A percentile compares a stretch with the other conserved stretches of the same genome.
These are phyloP conservation scores for Santalum album DNA, from an alignment of 164 flowering plant genomes.

Conservation along the genomic window DNA sequence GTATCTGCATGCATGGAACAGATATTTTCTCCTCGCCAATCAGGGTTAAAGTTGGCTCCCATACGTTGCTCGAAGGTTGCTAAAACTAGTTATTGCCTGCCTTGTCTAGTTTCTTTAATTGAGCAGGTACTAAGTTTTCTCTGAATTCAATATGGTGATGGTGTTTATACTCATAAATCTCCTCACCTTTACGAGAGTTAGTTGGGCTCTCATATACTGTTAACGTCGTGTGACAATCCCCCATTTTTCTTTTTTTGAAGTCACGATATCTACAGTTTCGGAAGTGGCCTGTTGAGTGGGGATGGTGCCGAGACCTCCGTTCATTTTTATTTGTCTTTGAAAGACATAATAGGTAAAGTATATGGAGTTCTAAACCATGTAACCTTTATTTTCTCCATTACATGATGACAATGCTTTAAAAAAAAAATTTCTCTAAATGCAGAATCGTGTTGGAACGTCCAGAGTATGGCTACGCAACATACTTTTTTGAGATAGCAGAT, in stretches of 20 bases:
- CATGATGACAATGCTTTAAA: constrained; percentile 1
- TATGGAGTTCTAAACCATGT: constrained; percentile 2
- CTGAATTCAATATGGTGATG: neutral
- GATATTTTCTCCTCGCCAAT: constrained; percentile 49
- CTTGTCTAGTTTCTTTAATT: constrained; percentile 71
- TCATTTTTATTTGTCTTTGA: constrained; percentile 89
- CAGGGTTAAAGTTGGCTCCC: constrained; percentile 47
- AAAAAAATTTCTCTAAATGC: constrained; percentile 21
- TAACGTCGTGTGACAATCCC: neutral
- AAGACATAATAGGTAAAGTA: constrained; percentile 72
- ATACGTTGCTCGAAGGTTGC: constrained; percentile 35
- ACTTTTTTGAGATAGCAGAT: constrained; percentile 76
- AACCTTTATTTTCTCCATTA: neutral
- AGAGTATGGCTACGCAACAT: constrained; percentile 97
- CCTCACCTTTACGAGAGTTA: neutral
- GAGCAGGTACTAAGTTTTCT: constrained; percentile 60
- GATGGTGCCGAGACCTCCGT: constrained; percentile 91
- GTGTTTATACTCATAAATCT: neutral
- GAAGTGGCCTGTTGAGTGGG: constrained; percentile 97
- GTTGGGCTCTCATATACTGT: neutral
- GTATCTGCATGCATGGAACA: constrained; percentile 13
- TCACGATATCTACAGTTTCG: constrained; percentile 56
- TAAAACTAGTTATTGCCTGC: constrained; percentile 67
- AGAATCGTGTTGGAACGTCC: constrained; percentile 95
- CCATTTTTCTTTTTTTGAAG: constrained; percentile 23